Conservation (phyloP, 441 rosid genomes). For the Cnidoscolus chayamansa region DNA sequence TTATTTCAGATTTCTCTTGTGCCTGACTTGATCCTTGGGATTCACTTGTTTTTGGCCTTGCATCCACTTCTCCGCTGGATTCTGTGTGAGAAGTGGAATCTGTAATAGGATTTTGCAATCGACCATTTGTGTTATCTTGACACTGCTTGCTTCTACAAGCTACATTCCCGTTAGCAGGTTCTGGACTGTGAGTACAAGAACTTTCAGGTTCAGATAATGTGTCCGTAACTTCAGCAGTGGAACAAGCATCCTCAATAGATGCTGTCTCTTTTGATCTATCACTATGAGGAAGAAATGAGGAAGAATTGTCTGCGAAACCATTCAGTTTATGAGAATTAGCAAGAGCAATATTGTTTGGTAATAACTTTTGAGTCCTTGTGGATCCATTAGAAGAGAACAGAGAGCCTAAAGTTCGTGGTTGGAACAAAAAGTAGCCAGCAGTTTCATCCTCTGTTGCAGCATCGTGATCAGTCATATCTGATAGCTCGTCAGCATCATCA, state of each 20-base stretch:
- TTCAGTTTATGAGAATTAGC: conserved; percentile 36
- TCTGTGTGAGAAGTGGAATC: conserved; percentile 31
- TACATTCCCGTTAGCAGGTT: conserved; percentile 28
- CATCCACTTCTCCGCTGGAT: conserved; percentile 32
- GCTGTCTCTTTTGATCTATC: conserved; percentile 39
- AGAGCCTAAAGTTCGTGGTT: conserved; percentile 64
- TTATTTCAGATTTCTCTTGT: conserved; percentile 33
- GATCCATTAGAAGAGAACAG: conserved; percentile 63
- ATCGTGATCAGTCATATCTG: conserved; percentile 60
- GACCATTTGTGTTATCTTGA: conserved; percentile 26
- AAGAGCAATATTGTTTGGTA: conserved; percentile 36
- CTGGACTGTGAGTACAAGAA: conserved; percentile 38
- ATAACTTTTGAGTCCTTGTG: conserved; percentile 41
- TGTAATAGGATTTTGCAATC: conserved; percentile 16
- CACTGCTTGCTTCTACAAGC: conserved; percentile 28
- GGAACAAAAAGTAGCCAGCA: conserved; percentile 73
- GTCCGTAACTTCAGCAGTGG: conserved; percentile 40
- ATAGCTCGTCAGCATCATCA: conserved; percentile 66
- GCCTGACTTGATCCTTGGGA: conserved; percentile 28
- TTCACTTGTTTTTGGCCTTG: conserved; percentile 32
- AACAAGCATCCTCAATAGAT: conserved; percentile 51
- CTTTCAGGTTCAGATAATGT: conserved; percentile 48
- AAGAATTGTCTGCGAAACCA: conserved; percentile 35
- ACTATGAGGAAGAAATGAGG: conserved; percentile 34
- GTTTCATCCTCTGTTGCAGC: conserved; percentile 56